Conservation (phyloP, 768 basidiomycete genomes). For the Daedalea quercina region DNA sequence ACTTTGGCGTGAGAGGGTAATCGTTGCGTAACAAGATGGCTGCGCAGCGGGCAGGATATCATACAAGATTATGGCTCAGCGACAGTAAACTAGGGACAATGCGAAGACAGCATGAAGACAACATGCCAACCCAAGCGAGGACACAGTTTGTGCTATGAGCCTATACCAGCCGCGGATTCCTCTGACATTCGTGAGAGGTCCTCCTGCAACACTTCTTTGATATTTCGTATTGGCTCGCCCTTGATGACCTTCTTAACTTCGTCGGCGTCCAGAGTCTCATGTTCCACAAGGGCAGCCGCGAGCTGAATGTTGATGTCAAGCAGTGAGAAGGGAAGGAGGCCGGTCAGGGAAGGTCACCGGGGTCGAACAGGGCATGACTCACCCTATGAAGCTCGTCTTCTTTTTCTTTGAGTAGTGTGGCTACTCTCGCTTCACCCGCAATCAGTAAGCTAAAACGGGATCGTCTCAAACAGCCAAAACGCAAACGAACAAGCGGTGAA, state of each 20-base stretch:
- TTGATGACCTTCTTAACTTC: conserved; percentile 84
- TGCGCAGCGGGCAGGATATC: background rate
- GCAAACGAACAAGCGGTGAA: background rate
- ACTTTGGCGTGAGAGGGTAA: background rate
- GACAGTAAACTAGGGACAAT: background rate
- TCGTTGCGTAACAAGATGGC: background rate
- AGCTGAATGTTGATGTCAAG: conserved; percentile 42
- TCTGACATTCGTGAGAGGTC: conserved; percentile 29
- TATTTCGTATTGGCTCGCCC: conserved; percentile 71
- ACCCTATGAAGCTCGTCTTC: conserved; percentile 42
- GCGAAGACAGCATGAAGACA: background rate
- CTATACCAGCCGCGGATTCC: conserved; percentile 11
- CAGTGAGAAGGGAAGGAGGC: background rate
- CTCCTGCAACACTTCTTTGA: conserved; percentile 59
- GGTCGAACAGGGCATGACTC: conserved; percentile 14
- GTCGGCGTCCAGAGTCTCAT: conserved; percentile 84
- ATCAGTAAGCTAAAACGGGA: conserved; percentile 41
- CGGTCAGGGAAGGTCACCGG: conserved; percentile 4
- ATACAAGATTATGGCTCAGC: background rate
- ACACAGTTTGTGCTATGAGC: conserved; percentile 4
- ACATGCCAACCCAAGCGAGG: background rate
- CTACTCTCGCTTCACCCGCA: conserved; percentile 33
- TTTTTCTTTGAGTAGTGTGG: conserved; percentile 31
- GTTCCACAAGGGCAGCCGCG: conserved; percentile 86
- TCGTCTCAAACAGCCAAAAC: too few relatives aligned